Percentiles rank a stretch among this genome's conserved stretches.
phyloP scores from a whole-genome alignment of 257 asterid species.

The Catharanthus roseus region DNA sequence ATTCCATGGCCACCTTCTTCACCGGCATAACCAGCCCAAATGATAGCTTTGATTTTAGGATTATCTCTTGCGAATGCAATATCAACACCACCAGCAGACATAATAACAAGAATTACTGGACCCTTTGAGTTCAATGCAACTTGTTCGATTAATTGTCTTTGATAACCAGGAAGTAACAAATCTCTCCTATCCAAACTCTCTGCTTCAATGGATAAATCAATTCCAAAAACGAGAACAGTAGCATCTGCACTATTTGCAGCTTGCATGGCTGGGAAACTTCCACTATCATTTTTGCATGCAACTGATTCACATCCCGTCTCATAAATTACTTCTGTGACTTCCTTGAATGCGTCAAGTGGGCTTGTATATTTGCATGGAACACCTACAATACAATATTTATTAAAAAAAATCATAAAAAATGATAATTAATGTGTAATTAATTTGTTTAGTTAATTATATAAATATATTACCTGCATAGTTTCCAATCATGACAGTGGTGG shows the following conservation, averaged over 20 bases:
- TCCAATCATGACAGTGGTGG: too few species aligned
- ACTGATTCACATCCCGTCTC: constrained; percentile 33
- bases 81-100: constrained; percentile 47
- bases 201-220: constrained; percentile 31
- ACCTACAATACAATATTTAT: too few species aligned
- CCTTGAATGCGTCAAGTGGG: constrained; percentile 31
- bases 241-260: constrained; percentile 40
- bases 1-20: too few species aligned
- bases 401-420: too few species aligned
- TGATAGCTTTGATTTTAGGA: too few species aligned
- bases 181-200: too few species aligned
- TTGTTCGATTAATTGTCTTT: constrained; percentile 23
- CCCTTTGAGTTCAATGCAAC: constrained; percentile 31
- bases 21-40: too few species aligned
- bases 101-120: constrained; percentile 34
- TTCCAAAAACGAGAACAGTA: constrained; percentile 29
- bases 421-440: too few species aligned
- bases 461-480: too few species aligned
- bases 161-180: too few species aligned
- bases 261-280: constrained; percentile 24
- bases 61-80: constrained; percentile 28
- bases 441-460: too few species aligned
- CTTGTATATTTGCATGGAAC: constrained; percentile 32
- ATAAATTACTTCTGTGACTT: constrained; percentile 13
- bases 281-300: constrained; percentile 20